These are phyloP conservation scores for Corymbia maculata DNA, from an alignment of 345 rosid species.

Conservation along the genomic window DNA sequence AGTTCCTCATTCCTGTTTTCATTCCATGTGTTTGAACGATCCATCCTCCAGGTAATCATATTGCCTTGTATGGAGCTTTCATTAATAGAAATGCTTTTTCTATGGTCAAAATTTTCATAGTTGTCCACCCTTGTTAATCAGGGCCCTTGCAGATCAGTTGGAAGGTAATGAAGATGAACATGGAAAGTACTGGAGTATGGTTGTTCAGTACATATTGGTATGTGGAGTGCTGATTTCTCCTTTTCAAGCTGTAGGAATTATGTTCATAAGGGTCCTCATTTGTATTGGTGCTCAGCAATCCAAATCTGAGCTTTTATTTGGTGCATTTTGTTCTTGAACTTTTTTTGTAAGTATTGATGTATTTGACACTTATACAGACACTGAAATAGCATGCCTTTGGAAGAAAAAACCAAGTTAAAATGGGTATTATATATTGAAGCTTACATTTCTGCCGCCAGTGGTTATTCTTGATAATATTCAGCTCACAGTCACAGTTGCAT, in stretches of 20 bases:
- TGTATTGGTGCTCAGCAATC: background rate
- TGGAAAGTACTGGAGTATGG: slow-evolving; percentile 59
- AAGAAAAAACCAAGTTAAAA: background rate
- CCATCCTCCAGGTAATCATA: background rate
- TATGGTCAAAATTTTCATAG: slow-evolving; percentile 1
- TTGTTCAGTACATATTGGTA: slow-evolving; percentile 67
- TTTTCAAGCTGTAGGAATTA: background rate
- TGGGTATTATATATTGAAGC: background rate
- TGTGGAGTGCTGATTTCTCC: background rate
- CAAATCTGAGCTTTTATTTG: background rate
- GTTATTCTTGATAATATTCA: background rate
- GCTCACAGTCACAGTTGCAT: background rate
- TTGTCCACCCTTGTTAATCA: slow-evolving; percentile 25
- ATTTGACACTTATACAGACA: background rate
- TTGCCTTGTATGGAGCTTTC: background rate
- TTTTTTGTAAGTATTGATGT: background rate
- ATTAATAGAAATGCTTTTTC: no score
- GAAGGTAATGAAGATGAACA: slow-evolving; percentile 79
- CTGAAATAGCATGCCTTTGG: background rate
- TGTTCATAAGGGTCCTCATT: background rate
- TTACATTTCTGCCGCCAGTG: background rate
- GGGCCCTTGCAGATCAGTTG: slow-evolving; percentile 85
- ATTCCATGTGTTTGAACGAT: background rate
- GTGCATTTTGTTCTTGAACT: background rate
- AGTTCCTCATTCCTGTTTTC: background rate